These are phyloP conservation scores for Trifolium dubium DNA, from an alignment of 306 rosid genomes.

Conservation along the genomic window DNA sequence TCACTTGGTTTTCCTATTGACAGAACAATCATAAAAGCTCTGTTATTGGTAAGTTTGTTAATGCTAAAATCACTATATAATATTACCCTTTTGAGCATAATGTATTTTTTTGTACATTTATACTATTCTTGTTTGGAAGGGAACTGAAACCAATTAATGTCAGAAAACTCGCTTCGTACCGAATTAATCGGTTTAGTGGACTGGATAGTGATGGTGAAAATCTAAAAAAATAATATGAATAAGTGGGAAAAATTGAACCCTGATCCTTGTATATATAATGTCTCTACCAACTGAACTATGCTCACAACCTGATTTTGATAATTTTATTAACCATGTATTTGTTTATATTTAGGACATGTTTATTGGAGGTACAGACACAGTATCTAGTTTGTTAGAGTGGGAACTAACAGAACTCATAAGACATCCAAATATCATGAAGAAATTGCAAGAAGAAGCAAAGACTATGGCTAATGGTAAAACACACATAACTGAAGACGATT, in stretches of 20 bases:
- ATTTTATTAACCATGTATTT: background rate
- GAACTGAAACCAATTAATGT: too few relatives aligned
- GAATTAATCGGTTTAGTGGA: too few relatives aligned
- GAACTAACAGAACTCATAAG: slow-evolving; percentile 35
- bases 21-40: slow-evolving; percentile 49
- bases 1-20: slow-evolving; percentile 49
- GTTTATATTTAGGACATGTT: slow-evolving; percentile 37
- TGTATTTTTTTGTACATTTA: too few relatives aligned
- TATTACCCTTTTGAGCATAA: background rate
- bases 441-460: slow-evolving; percentile 45
- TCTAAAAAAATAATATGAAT: too few relatives aligned
- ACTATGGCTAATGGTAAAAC: slow-evolving; percentile 31
- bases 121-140: too few relatives aligned
- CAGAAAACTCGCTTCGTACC: too few relatives aligned
- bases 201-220: too few relatives aligned
- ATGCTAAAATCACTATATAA: background rate
- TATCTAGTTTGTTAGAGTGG: slow-evolving; percentile 47
- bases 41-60: slow-evolving; percentile 30
- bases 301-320: background rate
- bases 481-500: slow-evolving; percentile 45
- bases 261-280: too few relatives aligned
- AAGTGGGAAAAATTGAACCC: too few relatives aligned
- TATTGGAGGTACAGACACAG: slow-evolving; percentile 62
- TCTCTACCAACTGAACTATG: too few relatives aligned
- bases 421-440: slow-evolving; percentile 52